Base-by-base conservation (phyloP, 2,329 filamentous ascomycete genomes). In the Mycosphaerella sp. region DNA sequence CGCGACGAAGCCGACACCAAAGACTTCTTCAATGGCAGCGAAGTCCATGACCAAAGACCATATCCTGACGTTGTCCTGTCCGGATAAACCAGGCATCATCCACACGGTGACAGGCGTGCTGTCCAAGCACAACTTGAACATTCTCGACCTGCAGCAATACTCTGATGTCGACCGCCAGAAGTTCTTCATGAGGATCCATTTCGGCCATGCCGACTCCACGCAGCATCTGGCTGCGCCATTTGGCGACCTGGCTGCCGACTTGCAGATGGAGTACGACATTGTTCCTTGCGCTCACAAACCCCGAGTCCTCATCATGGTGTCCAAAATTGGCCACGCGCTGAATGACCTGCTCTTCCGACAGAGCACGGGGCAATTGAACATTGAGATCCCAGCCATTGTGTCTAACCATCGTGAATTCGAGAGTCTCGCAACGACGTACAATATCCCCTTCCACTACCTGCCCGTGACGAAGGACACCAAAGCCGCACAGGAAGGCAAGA, bases 151-250 rank as follows among this genome's bases (percentile, higher is more conserved):
- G 60, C 87, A 90, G 73, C 88, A 93, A 73, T 93, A 89, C 76
- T 86, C 83, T 41, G 88, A 92, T 72, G 81, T 83, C 26, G 80
- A 77, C 23, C 86, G 84, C 17, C 75, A 86, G 68, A 85, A 80
- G 54, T 93, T 93, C 77, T 93, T 93, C 75, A 92, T 93, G 88
- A 82, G 88, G 68, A 86, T 92, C 63, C 87, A 91, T 71, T 92
- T 92, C 65, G 85, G 82, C 8, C 80, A 85, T 56, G 77, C 76
- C 3, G 61, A 70, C 5, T 70, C 76, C 38, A 72, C 76, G 6
- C 69, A 68, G 56, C 72, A 79, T 59, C 74, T 89, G 45, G 70
- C 67, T 6, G 70, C 68, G 53, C 78, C 80, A 6, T 84, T 92
- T 63, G 72, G 75, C 29, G 71, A 76, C 41, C 81, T 89, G 49